A percentile compares a stretch with the other conserved stretches of the same genome.
phyloP scores from a whole-genome alignment of 192 early-diverging fungal genomes.

The Coemansia sp. region DNA sequence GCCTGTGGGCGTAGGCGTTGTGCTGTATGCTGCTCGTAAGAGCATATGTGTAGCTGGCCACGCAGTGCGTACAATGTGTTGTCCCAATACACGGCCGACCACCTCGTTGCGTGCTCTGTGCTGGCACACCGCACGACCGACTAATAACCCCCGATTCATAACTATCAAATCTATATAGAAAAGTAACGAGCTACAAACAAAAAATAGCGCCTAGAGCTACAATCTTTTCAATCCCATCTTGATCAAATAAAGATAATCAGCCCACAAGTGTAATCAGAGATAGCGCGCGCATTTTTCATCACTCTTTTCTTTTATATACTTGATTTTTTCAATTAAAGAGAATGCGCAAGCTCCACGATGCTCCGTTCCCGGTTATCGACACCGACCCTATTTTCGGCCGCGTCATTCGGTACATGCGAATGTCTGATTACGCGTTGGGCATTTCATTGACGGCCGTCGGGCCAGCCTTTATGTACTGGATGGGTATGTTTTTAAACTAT shows the following conservation, averaged over 20 bases:
- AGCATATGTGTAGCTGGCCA: too few relatives aligned
- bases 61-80: not conserved
- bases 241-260: too few relatives aligned
- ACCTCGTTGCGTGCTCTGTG: too few relatives aligned
- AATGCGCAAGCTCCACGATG: constrained; percentile 37
- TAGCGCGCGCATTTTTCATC: not conserved
- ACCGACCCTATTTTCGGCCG: constrained; percentile 88
- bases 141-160: too few relatives aligned
- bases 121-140: too few relatives aligned
- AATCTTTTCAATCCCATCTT: too few relatives aligned
- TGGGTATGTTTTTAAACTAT: constrained; percentile 79
- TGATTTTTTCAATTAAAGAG: not conserved
- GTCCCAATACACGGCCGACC: not conserved
- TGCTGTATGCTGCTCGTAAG: constrained; percentile 14
- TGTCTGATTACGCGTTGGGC: constrained; percentile 70
- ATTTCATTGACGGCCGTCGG: constrained; percentile 63
- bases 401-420: constrained; percentile 87
- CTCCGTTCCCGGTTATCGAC: constrained; percentile 82
- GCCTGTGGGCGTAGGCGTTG: not conserved
- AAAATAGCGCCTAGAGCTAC: too few relatives aligned
- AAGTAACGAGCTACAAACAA: too few relatives aligned
- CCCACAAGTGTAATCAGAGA: not conserved
- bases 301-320: not conserved
- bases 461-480: constrained; percentile 69
- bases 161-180: too few relatives aligned